phyloP scores from a whole-genome alignment of 805 yeast species.

The Saturnispora kantuleensis region DNA sequence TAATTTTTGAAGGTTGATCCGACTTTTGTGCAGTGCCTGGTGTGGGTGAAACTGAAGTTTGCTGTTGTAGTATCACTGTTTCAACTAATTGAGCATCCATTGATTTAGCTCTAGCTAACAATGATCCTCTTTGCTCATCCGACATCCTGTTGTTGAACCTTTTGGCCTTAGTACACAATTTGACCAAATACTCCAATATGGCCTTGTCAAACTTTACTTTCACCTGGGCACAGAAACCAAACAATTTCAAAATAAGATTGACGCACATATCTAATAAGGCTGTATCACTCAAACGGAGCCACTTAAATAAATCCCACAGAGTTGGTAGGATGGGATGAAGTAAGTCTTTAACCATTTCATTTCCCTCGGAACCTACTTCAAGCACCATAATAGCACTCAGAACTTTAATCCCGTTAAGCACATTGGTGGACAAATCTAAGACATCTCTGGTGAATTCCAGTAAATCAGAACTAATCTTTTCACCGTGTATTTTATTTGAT shows the following conservation, averaged over 20 bases:
- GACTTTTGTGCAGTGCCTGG: conserved; percentile 1
- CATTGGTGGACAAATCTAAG: conserved; percentile 60
- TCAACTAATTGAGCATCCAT: conserved; percentile 49
- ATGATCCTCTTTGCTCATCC: conserved; percentile 53
- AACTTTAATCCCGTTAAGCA: conserved; percentile 58
- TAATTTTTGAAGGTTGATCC: neutral
- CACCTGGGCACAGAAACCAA: conserved; percentile 51
- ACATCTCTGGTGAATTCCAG: conserved; percentile 78
- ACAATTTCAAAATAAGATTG: conserved; percentile 50
- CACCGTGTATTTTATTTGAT: conserved; percentile 16
- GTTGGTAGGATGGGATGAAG: conserved; percentile 50
- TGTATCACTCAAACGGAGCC: conserved; percentile 77
- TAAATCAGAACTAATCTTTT: conserved; percentile 17
- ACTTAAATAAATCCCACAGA: conserved; percentile 56
- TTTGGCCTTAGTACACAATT: conserved; percentile 56
- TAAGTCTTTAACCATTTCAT: conserved; percentile 21
- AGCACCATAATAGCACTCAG: conserved; percentile 24
- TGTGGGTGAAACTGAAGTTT: conserved; percentile 24
- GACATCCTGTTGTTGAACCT: conserved; percentile 61
- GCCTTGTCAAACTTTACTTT: conserved; percentile 45
- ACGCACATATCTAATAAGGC: conserved; percentile 69
- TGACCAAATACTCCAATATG: conserved; percentile 43
- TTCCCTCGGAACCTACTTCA: conserved; percentile 14
- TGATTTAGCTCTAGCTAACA: conserved; percentile 49
- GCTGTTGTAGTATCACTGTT: conserved; percentile 31